Conservation (phyloP, 2,329 filamentous ascomycete species). For the Juglanconis sp. region DNA sequence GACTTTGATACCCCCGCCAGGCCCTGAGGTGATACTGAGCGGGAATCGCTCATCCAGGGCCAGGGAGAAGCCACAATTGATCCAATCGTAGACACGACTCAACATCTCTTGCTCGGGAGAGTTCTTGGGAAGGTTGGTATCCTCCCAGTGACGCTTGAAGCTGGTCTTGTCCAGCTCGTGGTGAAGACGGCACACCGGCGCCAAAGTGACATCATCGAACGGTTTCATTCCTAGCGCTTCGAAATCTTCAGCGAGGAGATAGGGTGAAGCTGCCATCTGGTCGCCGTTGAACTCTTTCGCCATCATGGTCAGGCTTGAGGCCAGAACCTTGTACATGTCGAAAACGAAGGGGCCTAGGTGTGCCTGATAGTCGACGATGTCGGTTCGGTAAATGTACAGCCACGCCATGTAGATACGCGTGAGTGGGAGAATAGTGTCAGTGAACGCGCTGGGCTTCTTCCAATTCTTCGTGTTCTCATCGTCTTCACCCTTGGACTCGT, state of each 20-base stretch:
- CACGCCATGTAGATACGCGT: slow-evolving; percentile 54
- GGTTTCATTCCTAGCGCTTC: slow-evolving; percentile 43
- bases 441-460: slow-evolving; percentile 33
- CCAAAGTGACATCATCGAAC: slow-evolving; percentile 36
- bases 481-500: slow-evolving; percentile 23
- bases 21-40: not conserved
- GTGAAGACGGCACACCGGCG: slow-evolving; percentile 38
- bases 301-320: slow-evolving; percentile 46
- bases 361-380: slow-evolving; percentile 44
- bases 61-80: slow-evolving; percentile 14
- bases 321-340: slow-evolving; percentile 44
- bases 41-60: slow-evolving; percentile 14
- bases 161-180: slow-evolving; percentile 23
- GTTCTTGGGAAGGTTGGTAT: slow-evolving; percentile 4
- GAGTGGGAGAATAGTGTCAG: slow-evolving; percentile 46
- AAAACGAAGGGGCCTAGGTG: slow-evolving; percentile 44
- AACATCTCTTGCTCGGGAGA: slow-evolving; percentile 9
- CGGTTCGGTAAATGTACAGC: slow-evolving; percentile 45
- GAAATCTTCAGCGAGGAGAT: slow-evolving; percentile 51
- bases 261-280: slow-evolving; percentile 38
- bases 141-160: slow-evolving; percentile 26
- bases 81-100: slow-evolving; percentile 15
- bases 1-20: slow-evolving; percentile 3
- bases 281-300: slow-evolving; percentile 41
- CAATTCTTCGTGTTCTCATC: slow-evolving; percentile 21